Evolutionary conservation across 1,139 yeast species (phyloP).

Genomic region (Entelexis paramagnoliae): DNA sequence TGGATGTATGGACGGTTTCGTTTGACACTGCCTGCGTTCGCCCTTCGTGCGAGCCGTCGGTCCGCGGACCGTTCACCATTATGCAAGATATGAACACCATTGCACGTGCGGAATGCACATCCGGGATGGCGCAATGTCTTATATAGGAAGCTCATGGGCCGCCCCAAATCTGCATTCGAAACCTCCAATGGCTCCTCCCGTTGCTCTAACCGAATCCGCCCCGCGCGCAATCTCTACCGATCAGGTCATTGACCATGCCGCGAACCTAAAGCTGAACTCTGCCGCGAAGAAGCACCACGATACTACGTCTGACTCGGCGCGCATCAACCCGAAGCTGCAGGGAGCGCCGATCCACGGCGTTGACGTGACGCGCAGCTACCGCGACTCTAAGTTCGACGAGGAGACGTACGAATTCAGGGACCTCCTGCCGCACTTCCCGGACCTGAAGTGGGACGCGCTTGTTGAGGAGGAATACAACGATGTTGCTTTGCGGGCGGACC

Average conservation of each 20-base stretch:
- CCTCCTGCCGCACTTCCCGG: constrained; percentile 31
- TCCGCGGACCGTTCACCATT: neutral
- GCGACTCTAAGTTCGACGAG: constrained; percentile 8
- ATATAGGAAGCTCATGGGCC: neutral
- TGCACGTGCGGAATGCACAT: neutral
- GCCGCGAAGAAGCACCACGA: neutral
- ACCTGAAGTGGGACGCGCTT: constrained; percentile 24
- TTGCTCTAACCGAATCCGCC: neutral
- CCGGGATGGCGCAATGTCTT: neutral
- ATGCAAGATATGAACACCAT: constrained; percentile 3
- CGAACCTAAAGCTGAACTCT: neutral
- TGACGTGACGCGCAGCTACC: constrained; percentile 3
- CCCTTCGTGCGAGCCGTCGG: neutral
- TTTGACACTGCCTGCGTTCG: neutral
- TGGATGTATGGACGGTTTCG: neutral
- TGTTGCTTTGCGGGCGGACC: constrained; percentile 38
- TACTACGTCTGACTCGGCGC: neutral
- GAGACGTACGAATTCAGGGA: constrained; percentile 26
- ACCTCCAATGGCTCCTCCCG: constrained; percentile 12
- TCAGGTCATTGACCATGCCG: constrained; percentile 5
- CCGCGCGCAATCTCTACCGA: neutral
- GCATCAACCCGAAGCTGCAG: constrained; percentile 8
- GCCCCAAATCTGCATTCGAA: neutral
- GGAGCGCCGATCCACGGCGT: constrained; percentile 8
- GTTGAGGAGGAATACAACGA: constrained; percentile 17